Evolutionary conservation across 257 asterid species (phyloP).

Genomic region (Solanum corneliomulleri): DNA sequence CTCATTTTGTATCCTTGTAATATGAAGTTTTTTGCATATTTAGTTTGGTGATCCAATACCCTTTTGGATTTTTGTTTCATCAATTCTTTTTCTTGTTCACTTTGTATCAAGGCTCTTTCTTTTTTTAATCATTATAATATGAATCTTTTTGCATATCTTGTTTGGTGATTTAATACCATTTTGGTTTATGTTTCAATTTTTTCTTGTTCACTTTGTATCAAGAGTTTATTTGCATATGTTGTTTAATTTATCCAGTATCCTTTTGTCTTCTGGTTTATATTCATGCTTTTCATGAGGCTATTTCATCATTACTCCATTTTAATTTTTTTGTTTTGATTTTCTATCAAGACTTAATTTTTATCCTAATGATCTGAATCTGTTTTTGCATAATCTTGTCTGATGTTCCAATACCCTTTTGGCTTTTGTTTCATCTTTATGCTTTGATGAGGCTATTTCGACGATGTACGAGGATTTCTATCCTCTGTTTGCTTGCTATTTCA

Average conservation of each 20-base stretch:
- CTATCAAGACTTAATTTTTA: neutral
- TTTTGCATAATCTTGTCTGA: neutral
- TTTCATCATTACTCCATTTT: neutral
- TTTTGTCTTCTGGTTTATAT: neutral
- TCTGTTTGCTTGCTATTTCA: constrained; percentile 60
- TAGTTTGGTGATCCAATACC: neutral
- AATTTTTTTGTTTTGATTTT: neutral
- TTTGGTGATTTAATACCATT: neutral
- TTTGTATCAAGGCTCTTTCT: neutral
- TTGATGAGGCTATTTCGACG: constrained; percentile 55
- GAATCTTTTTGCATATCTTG: neutral
- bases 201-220: neutral
- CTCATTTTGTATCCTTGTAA: neutral
- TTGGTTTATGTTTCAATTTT: neutral
- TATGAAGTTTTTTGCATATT: neutral
- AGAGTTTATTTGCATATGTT: neutral
- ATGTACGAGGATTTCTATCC: constrained; percentile 82
- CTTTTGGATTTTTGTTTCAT: neutral
- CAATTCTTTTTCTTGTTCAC: neutral
- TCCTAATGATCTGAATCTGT: neutral
- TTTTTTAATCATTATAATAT: neutral
- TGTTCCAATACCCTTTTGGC: neutral
- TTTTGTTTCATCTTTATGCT: neutral
- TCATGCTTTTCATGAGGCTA: constrained; percentile 42
- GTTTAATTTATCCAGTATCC: neutral